Percentiles rank a stretch among this genome's conserved stretches.
Evolutionary conservation across 495 filamentous ascomycete genomes (phyloP).

Genomic region (Margaritispora aquatica): DNA sequence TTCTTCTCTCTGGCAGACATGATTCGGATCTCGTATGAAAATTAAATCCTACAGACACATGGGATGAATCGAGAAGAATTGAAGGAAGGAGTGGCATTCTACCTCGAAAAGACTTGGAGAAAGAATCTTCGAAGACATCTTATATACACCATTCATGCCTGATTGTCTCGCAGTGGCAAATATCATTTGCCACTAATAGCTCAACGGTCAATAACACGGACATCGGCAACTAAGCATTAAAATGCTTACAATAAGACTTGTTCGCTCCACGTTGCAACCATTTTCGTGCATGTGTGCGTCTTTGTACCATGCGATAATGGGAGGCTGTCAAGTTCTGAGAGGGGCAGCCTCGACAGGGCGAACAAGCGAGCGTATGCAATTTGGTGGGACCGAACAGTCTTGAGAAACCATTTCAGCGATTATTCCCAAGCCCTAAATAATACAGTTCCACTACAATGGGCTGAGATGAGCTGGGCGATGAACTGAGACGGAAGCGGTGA

Average conservation of each 20-base stretch:
- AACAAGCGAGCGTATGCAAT: not conserved
- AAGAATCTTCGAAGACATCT: not conserved
- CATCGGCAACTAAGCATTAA: not conserved
- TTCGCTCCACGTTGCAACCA: not conserved
- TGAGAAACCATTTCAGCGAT: not conserved
- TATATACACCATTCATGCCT: not conserved
- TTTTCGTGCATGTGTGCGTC: not conserved
- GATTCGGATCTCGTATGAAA: slow-evolving; percentile 11
- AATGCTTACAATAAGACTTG: not conserved
- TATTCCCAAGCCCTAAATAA: not conserved
- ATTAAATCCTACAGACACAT: slow-evolving; percentile 13
- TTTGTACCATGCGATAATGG: not conserved
- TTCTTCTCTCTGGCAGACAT: slow-evolving; percentile 29
- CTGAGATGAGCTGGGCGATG: not conserved
- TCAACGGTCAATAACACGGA: not conserved
- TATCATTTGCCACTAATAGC: not conserved
- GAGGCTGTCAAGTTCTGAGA: not conserved
- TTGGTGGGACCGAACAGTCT: not conserved
- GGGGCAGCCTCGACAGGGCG: not conserved
- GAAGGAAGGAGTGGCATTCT: not conserved
- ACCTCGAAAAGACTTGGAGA: not conserved
- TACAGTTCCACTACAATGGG: not conserved
- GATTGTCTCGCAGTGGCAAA: not conserved
- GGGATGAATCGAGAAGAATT: not conserved
- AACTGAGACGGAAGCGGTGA: not conserved